These are phyloP conservation scores for Cavenderia fasciculata DNA, from an alignment of 78 protist species.

Conservation along the genomic window DNA sequence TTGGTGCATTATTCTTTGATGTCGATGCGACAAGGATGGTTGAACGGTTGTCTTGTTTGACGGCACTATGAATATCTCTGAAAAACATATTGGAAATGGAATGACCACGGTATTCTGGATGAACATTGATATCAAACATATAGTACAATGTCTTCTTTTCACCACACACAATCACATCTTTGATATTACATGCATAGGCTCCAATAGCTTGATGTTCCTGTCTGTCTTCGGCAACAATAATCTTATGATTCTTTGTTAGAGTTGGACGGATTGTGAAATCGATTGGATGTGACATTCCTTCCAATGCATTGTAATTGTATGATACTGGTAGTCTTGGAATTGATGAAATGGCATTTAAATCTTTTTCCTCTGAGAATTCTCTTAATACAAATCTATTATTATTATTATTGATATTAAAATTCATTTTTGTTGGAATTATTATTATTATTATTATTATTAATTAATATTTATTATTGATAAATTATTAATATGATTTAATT, in stretches of 20 bases:
- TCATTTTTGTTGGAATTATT: too few species aligned
- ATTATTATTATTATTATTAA: too few species aligned
- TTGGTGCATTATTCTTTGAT: background rate
- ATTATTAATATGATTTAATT: too few species aligned
- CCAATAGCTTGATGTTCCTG: background rate
- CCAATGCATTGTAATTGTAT: background rate
- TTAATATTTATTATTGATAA: too few species aligned
- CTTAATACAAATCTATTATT: too few species aligned
- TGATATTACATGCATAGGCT: background rate
- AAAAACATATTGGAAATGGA: background rate
- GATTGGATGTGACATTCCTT: constrained; percentile 2
- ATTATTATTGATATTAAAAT: too few species aligned
- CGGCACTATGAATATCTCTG: background rate
- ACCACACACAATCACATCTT: constrained; percentile 1
- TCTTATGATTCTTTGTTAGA: background rate
- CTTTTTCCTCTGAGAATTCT: too few species aligned
- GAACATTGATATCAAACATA: constrained; percentile 4
- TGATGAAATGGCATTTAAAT: too few species aligned
- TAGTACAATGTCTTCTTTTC: background rate
- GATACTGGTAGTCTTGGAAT: constrained; percentile 24
- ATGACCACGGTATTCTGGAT: constrained; percentile 8
- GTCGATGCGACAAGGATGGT: background rate
- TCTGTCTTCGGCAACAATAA: background rate
- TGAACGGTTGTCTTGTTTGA: background rate
- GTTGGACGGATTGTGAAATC: background rate